Conservation (phyloP, 441 rosid species). For the Codiaeum variegatum region DNA sequence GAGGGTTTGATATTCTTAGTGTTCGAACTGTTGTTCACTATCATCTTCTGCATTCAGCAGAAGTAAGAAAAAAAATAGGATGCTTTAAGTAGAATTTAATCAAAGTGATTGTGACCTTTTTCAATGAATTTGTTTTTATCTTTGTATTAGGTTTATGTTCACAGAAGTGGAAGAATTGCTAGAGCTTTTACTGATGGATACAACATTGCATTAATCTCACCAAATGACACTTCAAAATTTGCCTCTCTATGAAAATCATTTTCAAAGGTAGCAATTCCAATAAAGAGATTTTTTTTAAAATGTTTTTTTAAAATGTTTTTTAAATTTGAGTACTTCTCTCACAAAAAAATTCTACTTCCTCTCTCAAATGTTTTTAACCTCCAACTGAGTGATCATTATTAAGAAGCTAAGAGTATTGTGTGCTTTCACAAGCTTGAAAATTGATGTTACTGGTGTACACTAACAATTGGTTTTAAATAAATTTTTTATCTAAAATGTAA, state of each 20-base stretch:
- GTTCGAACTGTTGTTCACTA: slow-evolving; percentile 92
- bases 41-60: slow-evolving; percentile 97
- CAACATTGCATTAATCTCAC: slow-evolving; percentile 80
- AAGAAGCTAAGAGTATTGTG: neutral
- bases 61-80: slow-evolving; percentile 43
- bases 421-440: slow-evolving; percentile 1
- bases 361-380: neutral
- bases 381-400: neutral
- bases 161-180: slow-evolving; percentile 98
- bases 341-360: neutral
- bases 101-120: neutral
- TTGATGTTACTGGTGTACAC: slow-evolving; percentile 6
- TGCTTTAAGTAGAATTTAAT: slow-evolving; percentile 15
- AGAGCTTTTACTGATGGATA: slow-evolving; percentile 94
- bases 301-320: neutral
- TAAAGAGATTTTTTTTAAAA: neutral
- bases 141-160: slow-evolving; percentile 81
- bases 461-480: neutral
- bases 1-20: slow-evolving; percentile 95
- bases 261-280: slow-evolving; percentile 53
- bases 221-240: slow-evolving; percentile 78
- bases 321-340: neutral
- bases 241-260: slow-evolving; percentile 86
- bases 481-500: neutral
- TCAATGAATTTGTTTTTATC: slow-evolving; percentile 8